phyloP scores from a whole-genome alignment of 1,284 basidiomycete genomes.

The Leccinum idahoense region DNA sequence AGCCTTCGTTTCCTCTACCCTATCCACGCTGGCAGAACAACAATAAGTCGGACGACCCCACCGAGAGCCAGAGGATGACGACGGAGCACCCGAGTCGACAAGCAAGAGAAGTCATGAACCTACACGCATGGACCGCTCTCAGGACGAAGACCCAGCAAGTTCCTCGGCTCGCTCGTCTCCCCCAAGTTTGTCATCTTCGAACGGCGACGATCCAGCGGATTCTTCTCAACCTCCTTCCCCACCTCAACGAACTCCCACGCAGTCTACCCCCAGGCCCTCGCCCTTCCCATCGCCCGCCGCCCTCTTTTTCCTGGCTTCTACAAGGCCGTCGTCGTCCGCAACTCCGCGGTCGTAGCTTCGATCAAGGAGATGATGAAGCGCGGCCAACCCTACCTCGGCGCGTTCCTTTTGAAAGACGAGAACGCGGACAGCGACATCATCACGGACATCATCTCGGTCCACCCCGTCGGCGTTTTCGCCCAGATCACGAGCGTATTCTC shows the following conservation, averaged over 20 bases:
- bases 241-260: conserved; percentile 34
- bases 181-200: conserved; percentile 22
- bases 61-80: conserved; percentile 24
- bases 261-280: conserved; percentile 90
- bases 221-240: conserved; percentile 22
- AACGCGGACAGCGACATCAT: conserved; percentile 93
- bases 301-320: conserved; percentile 98
- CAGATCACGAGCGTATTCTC: conserved; percentile 93
- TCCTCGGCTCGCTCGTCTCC: conserved; percentile 26
- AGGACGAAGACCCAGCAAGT: conserved; percentile 27
- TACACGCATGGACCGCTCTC: conserved; percentile 20
- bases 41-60: conserved; percentile 19
- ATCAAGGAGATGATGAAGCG: conserved; percentile 97
- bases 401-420: conserved; percentile 95
- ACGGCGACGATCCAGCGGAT: conserved; percentile 26
- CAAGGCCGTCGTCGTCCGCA: conserved; percentile 91
- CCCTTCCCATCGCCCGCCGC: conserved; percentile 91
- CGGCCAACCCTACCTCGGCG: conserved; percentile 96
- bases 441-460: conserved; percentile 82
- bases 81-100: conserved; percentile 19
- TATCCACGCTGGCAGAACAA: conserved; percentile 28
- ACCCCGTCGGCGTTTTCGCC: conserved; percentile 94
- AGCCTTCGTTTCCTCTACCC: conserved; percentile 19
- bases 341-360: conserved; percentile 88
- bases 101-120: conserved; percentile 6